Evolutionary conservation across 441 rosid genomes (phyloP), one percentile per base, ranked within the genome.

Genomic region (Lepidium campestre): DNA sequence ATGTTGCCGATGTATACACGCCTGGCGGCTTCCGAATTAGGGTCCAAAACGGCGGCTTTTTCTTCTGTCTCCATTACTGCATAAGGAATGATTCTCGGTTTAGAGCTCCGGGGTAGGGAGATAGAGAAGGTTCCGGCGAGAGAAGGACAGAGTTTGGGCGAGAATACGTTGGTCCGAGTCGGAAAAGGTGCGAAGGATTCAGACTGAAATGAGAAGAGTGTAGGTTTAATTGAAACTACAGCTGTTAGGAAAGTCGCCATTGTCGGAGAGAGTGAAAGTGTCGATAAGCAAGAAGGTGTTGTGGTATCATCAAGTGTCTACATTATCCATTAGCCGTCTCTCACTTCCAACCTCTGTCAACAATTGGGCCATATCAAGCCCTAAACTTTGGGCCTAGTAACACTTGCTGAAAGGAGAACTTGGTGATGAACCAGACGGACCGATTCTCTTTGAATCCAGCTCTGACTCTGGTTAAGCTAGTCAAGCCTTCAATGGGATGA

Each of bases 1-100:
- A 93, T 85, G 83, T 90, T 93, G 0, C 98, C 96, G 31, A 93
- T 45, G 67, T 90, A 90, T 17, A 93, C 79, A 77, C 86, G 82
- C 76, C 94, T 78, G 31, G 81, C 72, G 3, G 83, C 82, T 77
- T 77, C 91, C 0, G 86, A 71, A 20, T 80, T 78, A 11, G 89
- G 82, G 77, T 76, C 85, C 4, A 66, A 52, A 36, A 67, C 2
- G 7, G 57, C 11, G 13, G 62, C 0, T 27, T 82, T 68, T 50
- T 72, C 68, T 37, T 77, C 89, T 36, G 86, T 82, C 2, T 87
- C 87, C 27, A 81, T 78, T 11, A 82, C 88, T 0, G 87, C 90
- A 7, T 32, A 71, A 40, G 78, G 76, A 54, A 81, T 70, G 52
- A 70, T 45, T 61, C 68, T 75, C 47, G 10, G 36, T 10, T 58